phyloP scores from a whole-genome alignment of 495 filamentous ascomycete species.

The Lentithecium fluviatile region DNA sequence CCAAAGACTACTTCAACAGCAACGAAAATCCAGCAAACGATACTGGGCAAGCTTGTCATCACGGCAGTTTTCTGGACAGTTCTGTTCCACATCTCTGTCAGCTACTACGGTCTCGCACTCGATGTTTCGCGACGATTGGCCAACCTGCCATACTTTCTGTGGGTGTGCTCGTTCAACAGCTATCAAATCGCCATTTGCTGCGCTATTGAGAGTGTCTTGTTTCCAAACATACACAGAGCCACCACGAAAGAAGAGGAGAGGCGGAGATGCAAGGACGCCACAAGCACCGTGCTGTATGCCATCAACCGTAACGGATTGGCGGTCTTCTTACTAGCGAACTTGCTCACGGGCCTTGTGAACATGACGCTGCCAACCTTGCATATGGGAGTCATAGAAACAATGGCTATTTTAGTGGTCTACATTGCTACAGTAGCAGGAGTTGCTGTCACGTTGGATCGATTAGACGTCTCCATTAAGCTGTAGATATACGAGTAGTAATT shows the following conservation, averaged over 20 bases:
- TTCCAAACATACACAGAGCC: conserved; percentile 65
- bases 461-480: conserved; percentile 72
- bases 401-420: conserved; percentile 75
- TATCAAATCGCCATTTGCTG: conserved; percentile 75
- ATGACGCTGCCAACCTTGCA: conserved; percentile 78
- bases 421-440: conserved; percentile 61
- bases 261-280: conserved; percentile 60
- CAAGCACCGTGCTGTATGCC: conserved; percentile 72
- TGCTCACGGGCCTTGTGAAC: conserved; percentile 87
- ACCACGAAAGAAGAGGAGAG: conserved; percentile 43
- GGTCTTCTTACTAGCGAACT: conserved; percentile 83
- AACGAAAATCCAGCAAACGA: conserved; percentile 39
- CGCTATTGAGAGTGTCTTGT: conserved; percentile 70
- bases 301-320: conserved; percentile 88
- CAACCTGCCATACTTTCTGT: conserved; percentile 90
- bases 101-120: conserved; percentile 63
- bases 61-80: conserved; percentile 65
- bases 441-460: conserved; percentile 69
- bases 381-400: conserved; percentile 57
- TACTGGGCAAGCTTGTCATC: conserved; percentile 58
- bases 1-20: conserved; percentile 41
- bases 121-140: conserved; percentile 81
- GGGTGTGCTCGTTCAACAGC: conserved; percentile 86
- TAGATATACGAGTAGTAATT: conserved; percentile 40
- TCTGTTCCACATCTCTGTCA: conserved; percentile 65